These are phyloP conservation scores for Phytopythium aichiense DNA, from an alignment of 352 stramenopile genomes.

Conservation along the genomic window DNA sequence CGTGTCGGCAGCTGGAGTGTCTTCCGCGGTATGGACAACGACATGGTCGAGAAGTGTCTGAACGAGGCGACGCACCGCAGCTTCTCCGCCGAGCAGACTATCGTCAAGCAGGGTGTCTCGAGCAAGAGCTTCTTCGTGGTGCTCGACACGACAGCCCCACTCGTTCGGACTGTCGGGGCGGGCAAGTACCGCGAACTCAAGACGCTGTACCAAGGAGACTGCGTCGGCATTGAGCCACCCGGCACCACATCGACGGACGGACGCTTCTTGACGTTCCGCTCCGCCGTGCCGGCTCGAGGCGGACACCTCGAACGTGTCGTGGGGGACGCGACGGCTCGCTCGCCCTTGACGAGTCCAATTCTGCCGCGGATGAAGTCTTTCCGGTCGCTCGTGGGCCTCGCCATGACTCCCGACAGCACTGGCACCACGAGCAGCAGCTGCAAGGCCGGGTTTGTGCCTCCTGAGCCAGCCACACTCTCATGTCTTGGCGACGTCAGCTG, in stretches of 20 bases:
- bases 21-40: constrained; percentile 43
- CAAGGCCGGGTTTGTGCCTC: constrained; percentile 10
- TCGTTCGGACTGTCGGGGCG: constrained; percentile 49
- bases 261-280: constrained; percentile 24
- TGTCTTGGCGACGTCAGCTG: constrained; percentile 52
- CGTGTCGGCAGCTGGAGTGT: constrained; percentile 34
- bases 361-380: constrained; percentile 8
- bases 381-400: constrained; percentile 16
- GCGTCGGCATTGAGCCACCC: constrained; percentile 45
- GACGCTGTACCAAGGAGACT: constrained; percentile 50
- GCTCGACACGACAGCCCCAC: constrained; percentile 30
- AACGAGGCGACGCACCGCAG: constrained; percentile 28
- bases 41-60: constrained; percentile 52
- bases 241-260: constrained; percentile 35
- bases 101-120: constrained; percentile 35
- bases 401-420: constrained; percentile 5
- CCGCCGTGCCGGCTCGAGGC: constrained; percentile 14
- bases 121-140: constrained; percentile 45
- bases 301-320: constrained; percentile 1
- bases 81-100: constrained; percentile 30
- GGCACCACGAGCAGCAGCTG: background rate
- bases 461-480: constrained; percentile 42
- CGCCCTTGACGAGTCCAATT: constrained; percentile 7
- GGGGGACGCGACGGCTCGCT: background rate
- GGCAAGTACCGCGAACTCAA: constrained; percentile 38